Percentiles rank a stretch among this genome's conserved stretches.
Conservation (phyloP, 2,329 filamentous ascomycete species). For the Dothideomycetes sp. region DNA sequence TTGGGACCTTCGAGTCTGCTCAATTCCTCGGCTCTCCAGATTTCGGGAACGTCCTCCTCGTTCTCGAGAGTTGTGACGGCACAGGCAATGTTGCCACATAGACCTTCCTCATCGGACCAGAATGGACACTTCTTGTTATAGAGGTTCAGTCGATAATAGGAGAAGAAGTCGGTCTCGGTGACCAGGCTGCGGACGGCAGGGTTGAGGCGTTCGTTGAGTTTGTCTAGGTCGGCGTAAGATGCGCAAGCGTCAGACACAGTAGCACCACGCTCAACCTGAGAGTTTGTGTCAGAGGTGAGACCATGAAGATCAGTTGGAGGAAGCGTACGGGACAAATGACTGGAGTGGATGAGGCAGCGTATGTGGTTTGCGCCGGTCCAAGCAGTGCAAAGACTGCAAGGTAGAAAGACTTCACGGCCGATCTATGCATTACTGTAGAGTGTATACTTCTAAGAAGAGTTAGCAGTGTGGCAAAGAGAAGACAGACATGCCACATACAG, state of each 20-base stretch:
- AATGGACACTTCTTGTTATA: conserved; percentile 94
- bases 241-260: conserved; percentile 92
- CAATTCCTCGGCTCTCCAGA: conserved; percentile 86
- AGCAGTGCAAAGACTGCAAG: conserved; percentile 54
- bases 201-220: conserved; percentile 66
- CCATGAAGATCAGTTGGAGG: conserved; percentile 17
- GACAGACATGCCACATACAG: too few species aligned
- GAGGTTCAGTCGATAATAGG: conserved; percentile 89
- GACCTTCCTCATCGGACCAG: conserved; percentile 84
- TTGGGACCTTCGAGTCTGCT: conserved; percentile 86
- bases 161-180: conserved; percentile 89
- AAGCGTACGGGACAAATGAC: conserved; percentile 49
- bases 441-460: too few species aligned
- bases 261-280: conserved; percentile 74
- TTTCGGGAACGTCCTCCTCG: conserved; percentile 82
- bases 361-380: conserved; percentile 31
- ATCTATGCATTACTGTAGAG: conserved; percentile 18
- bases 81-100: conserved; percentile 96
- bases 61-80: conserved; percentile 92
- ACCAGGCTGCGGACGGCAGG: conserved; percentile 74
- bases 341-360: conserved; percentile 28
- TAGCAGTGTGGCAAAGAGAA: too few species aligned
- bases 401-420: conserved; percentile 39
- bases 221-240: conserved; percentile 83
- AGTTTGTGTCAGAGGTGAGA: conserved; percentile 27